Percentiles rank a stretch among this genome's conserved stretches.
phyloP scores from a whole-genome alignment of 148 eudicot genomes.

The Chenopodium album region DNA sequence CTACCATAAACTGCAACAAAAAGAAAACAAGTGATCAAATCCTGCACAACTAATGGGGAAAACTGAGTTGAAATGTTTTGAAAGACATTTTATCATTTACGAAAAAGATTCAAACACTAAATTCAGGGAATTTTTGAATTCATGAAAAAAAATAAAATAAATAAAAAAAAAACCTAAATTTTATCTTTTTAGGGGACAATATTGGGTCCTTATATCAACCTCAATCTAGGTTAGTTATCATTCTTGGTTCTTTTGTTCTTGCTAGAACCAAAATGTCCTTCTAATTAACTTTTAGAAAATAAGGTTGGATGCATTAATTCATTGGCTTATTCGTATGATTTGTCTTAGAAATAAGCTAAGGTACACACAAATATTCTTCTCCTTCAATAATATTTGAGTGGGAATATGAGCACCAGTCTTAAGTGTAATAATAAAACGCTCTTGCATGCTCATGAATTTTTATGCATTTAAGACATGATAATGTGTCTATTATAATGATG shows the following conservation, averaged over 20 bases:
- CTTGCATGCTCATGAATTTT: too few species aligned
- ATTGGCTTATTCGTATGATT: too few species aligned
- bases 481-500: too few species aligned
- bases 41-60: slow-evolving; percentile 21
- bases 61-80: slow-evolving; percentile 15
- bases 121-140: slow-evolving; percentile 15
- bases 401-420: not conserved
- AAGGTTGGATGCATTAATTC: too few species aligned
- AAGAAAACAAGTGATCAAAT: slow-evolving; percentile 30
- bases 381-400: not conserved
- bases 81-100: slow-evolving; percentile 19
- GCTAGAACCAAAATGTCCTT: not conserved
- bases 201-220: slow-evolving; percentile 25
- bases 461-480: too few species aligned
- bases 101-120: slow-evolving; percentile 7
- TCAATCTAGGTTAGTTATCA: not conserved
- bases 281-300: too few species aligned
- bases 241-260: slow-evolving; percentile 8
- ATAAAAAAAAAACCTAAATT: not conserved
- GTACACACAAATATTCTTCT: not conserved
- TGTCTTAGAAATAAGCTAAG: too few species aligned
- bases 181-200: slow-evolving; percentile 19
- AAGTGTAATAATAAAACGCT: not conserved
- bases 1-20: slow-evolving; percentile 27
- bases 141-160: not conserved